Evolutionary conservation across 106 monocot species (phyloP).

Genomic region (Ottelia alismoides): DNA sequence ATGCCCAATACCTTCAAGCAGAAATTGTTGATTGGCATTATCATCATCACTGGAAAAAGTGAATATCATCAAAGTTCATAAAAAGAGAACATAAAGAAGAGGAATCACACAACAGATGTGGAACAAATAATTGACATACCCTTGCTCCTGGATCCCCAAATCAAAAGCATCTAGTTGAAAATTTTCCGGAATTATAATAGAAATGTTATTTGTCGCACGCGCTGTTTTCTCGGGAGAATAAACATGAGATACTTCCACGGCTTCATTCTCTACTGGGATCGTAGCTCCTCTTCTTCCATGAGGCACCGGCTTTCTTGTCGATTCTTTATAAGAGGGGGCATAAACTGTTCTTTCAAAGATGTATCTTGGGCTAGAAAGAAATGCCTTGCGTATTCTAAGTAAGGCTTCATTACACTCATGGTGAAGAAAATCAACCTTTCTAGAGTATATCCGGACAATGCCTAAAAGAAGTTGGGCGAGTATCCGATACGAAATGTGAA

Average conservation of each 20-base stretch:
- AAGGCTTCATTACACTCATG: conserved; percentile 49
- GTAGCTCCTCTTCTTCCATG: not conserved
- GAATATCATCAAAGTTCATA: no score
- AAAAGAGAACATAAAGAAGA: no score
- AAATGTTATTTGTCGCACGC: no score
- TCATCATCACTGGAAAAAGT: no score
- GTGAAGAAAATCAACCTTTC: conserved; percentile 71
- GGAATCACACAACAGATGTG: no score
- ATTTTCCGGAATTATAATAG: no score
- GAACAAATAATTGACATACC: no score
- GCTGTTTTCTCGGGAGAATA: conserved; percentile 1
- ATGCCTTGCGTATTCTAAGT: conserved; percentile 16
- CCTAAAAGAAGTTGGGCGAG: conserved; percentile 82
- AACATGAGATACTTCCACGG: not conserved
- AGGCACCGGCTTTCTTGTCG: not conserved
- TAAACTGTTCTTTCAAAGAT: conserved; percentile 7
- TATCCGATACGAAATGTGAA: conserved; percentile 56
- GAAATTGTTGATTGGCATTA: no score
- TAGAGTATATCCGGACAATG: conserved; percentile 78
- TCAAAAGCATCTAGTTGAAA: no score
- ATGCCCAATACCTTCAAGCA: no score
- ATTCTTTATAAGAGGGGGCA: not conserved
- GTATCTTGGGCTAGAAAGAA: conserved; percentile 4
- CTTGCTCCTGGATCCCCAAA: no score
- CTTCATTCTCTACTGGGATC: no score